Evolutionary conservation across 139 green algal genomes (phyloP), one percentile per base, ranked within the genome.

Genomic region (Picochlorum sp.): DNA sequence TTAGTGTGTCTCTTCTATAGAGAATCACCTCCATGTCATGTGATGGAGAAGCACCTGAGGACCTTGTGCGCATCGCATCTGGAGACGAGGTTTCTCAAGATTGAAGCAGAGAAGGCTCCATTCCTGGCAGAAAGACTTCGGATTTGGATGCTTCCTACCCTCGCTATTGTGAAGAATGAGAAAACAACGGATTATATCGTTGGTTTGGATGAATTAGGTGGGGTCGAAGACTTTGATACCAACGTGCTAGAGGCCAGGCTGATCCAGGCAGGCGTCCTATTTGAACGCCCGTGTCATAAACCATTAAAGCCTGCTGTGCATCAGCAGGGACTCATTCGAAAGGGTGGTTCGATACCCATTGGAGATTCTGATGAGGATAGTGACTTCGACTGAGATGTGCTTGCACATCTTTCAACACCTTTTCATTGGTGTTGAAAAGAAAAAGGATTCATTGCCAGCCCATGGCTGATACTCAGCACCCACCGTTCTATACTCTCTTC

Each of bases 101-200:
- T 98, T 52, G 78, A 97, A 72, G 92, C 92, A 44, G 92, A 98
- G 77, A 97, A 98, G 81, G 79, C 77, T 34, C 90, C 90, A 11
- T 97, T 90, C 72, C 70, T 97, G 16, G 88, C 81, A 24, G 91
- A 94, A 16, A 77, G 77, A 60, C 64, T 94, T 8, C 89, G 88
- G 54, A 85, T 97, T 15, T 95, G 85, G 82, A 95, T 97, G 88
- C 80, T 97, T 45, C 91, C 91, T 30, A 97, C 91, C 1, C 62
- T 97, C 31, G 88, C 88, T 5, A 54, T 97, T 10, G 84, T 97
- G 45, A 88, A 86, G 60, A 78, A 90, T 50, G 90, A 88, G 41
- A 97, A 97, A 71, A 84, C 85, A 8, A 82, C 75, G 4, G 83
- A 90, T 57, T 92, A 90, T 55, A 55, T 92, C 10, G 83, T 92